Conservation (phyloP, 2,329 filamentous ascomycete species). For the Conoideocrella luteorostrata region DNA sequence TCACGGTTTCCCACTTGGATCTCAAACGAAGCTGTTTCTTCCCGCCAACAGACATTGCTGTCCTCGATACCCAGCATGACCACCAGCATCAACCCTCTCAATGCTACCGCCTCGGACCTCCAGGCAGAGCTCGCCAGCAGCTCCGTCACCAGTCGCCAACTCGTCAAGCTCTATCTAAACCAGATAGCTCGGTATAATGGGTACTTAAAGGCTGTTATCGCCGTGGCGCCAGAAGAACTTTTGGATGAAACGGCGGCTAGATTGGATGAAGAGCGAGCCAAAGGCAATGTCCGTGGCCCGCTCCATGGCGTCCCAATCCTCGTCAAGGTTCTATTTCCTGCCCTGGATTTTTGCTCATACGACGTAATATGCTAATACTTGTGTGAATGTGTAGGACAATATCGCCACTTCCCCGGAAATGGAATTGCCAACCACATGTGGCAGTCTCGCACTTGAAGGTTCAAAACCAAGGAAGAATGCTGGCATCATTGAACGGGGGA, state of each 20-base stretch:
- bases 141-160: constrained; percentile 9
- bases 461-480: constrained; percentile 12
- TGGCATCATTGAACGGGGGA: constrained; percentile 7
- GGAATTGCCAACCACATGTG: constrained; percentile 10
- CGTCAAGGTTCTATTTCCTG: constrained; percentile 10
- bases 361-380: neutral
- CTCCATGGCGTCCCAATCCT: constrained; percentile 16
- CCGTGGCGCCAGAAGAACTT: constrained; percentile 2
- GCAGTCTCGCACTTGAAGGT: constrained; percentile 10
- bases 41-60: neutral
- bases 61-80: neutral
- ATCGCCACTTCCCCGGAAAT: neutral
- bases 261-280: constrained; percentile 11
- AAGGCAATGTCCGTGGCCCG: constrained; percentile 9
- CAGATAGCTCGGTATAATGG: constrained; percentile 10
- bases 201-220: constrained; percentile 12
- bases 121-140: neutral
- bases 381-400: neutral
- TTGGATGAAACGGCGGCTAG: constrained; percentile 4
- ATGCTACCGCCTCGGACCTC: neutral
- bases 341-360: constrained; percentile 6
- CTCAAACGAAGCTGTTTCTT: neutral
- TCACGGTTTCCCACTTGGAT: neutral
- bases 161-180: constrained; percentile 11
- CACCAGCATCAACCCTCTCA: neutral